Conservation (phyloP, 768 basidiomycete genomes). For the Suillus brevipes region DNA sequence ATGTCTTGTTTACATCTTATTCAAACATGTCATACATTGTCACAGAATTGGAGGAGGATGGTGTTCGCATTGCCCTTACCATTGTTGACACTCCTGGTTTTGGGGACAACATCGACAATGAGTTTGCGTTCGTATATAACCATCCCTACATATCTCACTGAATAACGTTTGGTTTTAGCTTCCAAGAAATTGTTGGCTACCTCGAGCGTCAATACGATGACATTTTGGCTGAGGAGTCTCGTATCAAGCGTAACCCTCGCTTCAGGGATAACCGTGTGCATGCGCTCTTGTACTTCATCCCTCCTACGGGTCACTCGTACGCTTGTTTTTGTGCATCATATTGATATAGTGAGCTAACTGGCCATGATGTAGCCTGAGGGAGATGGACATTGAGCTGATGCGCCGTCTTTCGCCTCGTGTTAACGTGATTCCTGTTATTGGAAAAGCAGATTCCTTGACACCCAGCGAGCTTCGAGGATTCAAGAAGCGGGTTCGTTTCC, state of each 20-base stretch:
- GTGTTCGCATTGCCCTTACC: constrained; percentile 95
- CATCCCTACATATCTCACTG: constrained; percentile 3
- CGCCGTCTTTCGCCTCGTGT: constrained; percentile 95
- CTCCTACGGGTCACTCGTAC: constrained; percentile 96
- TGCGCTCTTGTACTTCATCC: constrained; percentile 96
- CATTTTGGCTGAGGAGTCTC: constrained; percentile 95
- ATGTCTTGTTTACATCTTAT: neutral
- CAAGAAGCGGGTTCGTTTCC: constrained; percentile 78
- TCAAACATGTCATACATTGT: constrained; percentile 6
- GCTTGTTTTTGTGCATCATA: constrained; percentile 32
- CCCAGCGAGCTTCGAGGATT: constrained; percentile 91
- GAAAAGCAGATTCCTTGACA: constrained; percentile 95
- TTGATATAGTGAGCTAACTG: neutral
- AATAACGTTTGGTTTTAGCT: constrained; percentile 48
- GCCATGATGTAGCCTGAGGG: constrained; percentile 63
- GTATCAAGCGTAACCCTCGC: constrained; percentile 99
- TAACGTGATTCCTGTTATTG: constrained; percentile 97
- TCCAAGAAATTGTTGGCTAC: constrained; percentile 95
- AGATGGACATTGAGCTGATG: constrained; percentile 99
- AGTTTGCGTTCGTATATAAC: constrained; percentile 77
- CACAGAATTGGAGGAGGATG: constrained; percentile 96
- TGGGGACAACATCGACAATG: constrained; percentile 98
- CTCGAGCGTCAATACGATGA: constrained; percentile 99
- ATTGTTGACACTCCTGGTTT: constrained; percentile 99
- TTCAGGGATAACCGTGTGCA: constrained; percentile 99